These are phyloP conservation scores for Apiospora marii DNA, from an alignment of 2,329 filamentous ascomycete species.

Conservation along the genomic window DNA sequence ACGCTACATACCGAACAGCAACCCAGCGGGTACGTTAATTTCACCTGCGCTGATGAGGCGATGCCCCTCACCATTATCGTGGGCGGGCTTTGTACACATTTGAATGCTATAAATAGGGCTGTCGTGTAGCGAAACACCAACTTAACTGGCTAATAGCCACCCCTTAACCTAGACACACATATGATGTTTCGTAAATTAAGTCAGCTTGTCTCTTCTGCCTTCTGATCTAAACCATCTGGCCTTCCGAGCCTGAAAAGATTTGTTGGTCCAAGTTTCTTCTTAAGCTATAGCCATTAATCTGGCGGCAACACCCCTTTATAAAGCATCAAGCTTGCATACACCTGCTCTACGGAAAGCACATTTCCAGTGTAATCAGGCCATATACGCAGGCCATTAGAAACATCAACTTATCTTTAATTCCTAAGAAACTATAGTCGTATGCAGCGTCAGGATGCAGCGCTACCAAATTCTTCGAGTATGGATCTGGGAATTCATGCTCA, in stretches of 20 bases:
- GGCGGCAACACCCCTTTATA: too few relatives aligned
- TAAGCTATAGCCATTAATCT: background rate
- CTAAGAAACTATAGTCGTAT: background rate
- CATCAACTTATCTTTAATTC: background rate
- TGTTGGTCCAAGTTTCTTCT: background rate
- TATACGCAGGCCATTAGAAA: too few relatives aligned
- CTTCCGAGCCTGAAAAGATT: background rate
- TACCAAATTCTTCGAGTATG: background rate
- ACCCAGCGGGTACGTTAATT: too few relatives aligned
- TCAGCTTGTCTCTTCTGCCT: background rate
- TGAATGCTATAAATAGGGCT: background rate
- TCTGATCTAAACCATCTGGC: too few relatives aligned
- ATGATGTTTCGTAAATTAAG: background rate
- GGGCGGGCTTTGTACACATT: background rate
- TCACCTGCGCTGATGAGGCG: too few relatives aligned
- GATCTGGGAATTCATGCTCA: background rate
- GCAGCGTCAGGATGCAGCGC: background rate
- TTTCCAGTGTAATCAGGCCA: too few relatives aligned
- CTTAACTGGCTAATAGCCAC: background rate
- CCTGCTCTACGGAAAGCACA: too few relatives aligned
- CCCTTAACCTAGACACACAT: background rate
- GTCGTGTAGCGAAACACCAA: background rate
- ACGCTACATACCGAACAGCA: too few relatives aligned
- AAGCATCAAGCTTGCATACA: too few relatives aligned
- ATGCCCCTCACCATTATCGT: background rate